Conservation (phyloP, 768 basidiomycete genomes). For the Suillus paluster region DNA sequence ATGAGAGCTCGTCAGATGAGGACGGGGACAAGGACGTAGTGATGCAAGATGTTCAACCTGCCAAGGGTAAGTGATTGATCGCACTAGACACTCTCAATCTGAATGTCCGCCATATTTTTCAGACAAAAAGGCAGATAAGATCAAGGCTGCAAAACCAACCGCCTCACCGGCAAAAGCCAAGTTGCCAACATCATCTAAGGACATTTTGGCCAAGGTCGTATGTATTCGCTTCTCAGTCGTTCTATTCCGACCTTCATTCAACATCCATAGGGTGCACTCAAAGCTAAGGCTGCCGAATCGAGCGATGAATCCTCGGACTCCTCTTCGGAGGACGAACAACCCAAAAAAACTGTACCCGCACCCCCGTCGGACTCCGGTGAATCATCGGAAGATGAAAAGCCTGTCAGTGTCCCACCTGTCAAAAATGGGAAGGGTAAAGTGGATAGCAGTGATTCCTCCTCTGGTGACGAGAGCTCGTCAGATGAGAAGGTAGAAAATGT, state of each 20-base stretch:
- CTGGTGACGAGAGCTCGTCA: conserved; percentile 37
- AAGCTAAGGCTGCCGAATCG: conserved; percentile 22
- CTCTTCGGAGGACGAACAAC: conserved; percentile 38
- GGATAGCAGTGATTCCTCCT: conserved; percentile 5
- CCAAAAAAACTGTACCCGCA: conserved; percentile 23
- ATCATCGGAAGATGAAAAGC: conserved; percentile 20
- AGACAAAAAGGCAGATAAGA: conserved; percentile 42
- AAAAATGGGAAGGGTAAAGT: conserved; percentile 6
- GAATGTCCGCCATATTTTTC: conserved; percentile 35
- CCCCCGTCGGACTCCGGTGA: conserved; percentile 17
- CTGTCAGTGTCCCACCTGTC: neutral
- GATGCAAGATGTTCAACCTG: neutral
- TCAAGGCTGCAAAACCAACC: conserved; percentile 34
- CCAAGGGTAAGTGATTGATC: neutral
- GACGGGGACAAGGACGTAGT: conserved; percentile 24
- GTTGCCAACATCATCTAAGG: conserved; percentile 43
- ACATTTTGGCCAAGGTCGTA: conserved; percentile 48
- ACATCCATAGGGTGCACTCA: conserved; percentile 24
- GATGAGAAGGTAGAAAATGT: conserved; percentile 55
- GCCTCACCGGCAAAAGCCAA: conserved; percentile 24
- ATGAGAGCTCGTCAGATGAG: conserved; percentile 22
- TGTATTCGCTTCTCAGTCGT: neutral
- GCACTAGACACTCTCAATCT: neutral
- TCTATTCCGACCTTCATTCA: neutral
- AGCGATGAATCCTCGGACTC: conserved; percentile 35